These are phyloP conservation scores for Thalassiosira mediterranea DNA, from an alignment of 352 stramenopile genomes.

Conservation along the genomic window DNA sequence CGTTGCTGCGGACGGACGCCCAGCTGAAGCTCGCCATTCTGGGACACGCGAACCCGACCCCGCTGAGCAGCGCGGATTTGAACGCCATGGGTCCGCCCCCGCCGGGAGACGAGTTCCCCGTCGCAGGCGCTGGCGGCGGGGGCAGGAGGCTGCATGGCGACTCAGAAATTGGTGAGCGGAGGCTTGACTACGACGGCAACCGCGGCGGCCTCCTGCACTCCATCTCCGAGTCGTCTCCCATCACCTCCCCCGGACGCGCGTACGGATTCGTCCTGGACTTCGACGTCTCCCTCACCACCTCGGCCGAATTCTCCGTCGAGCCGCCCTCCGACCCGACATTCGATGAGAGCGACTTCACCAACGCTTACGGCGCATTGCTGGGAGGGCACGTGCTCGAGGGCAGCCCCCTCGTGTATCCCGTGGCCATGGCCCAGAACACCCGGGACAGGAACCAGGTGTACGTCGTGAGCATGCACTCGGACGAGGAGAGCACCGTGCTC, in stretches of 20 bases:
- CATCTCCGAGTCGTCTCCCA: slow-evolving; percentile 8
- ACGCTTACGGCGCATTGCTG: slow-evolving; percentile 31
- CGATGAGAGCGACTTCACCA: slow-evolving; percentile 1
- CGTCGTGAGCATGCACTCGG: slow-evolving; percentile 44
- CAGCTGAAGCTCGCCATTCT: slow-evolving; percentile 43
- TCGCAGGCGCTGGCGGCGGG: neutral
- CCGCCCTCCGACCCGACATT: neutral
- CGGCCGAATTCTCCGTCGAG: neutral
- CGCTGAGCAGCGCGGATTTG: slow-evolving; percentile 8
- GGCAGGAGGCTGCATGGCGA: neutral
- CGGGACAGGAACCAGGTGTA: slow-evolving; percentile 46
- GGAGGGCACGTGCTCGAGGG: slow-evolving; percentile 40
- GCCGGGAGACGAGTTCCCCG: neutral
- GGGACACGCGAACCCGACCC: slow-evolving; percentile 42
- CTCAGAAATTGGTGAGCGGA: neutral
- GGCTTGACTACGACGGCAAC: neutral
- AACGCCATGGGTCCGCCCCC: neutral
- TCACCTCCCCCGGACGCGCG: slow-evolving; percentile 20
- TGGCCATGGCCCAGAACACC: slow-evolving; percentile 29
- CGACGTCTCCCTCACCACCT: slow-evolving; percentile 18
- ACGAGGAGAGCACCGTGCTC: slow-evolving; percentile 5
- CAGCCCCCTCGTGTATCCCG: slow-evolving; percentile 38
- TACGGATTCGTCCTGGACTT: slow-evolving; percentile 45
- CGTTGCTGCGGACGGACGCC: slow-evolving; percentile 7
- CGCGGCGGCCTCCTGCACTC: slow-evolving; percentile 30